Conservation (phyloP, 257 asterid species). For the Avicennia marina region DNA sequence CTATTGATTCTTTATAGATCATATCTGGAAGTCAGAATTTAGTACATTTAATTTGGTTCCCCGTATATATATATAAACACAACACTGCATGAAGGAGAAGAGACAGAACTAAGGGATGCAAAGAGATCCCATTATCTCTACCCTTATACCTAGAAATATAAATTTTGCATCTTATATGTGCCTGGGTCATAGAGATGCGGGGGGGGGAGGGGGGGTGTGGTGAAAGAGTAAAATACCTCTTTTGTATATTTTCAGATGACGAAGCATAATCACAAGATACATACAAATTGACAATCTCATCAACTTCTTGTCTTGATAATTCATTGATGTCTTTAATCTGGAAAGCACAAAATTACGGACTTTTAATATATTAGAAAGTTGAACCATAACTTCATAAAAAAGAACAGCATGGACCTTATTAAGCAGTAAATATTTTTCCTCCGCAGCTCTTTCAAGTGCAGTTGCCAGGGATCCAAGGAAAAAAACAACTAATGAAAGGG, state of each 20-base stretch:
- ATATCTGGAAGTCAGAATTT: too few species aligned
- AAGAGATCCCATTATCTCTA: too few species aligned
- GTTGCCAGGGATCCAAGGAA: conserved; percentile 60
- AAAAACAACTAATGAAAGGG: conserved; percentile 51
- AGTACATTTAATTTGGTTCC: too few species aligned
- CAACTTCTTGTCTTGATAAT: conserved; percentile 94
- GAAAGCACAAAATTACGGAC: conserved; percentile 7
- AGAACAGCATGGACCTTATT: conserved; percentile 51
- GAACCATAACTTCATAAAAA: conserved; percentile 1
- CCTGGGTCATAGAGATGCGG: background rate
- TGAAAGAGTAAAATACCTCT: conserved; percentile 42
- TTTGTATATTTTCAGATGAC: conserved; percentile 70
- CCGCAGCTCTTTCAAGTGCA: conserved; percentile 71
- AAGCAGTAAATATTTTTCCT: conserved; percentile 76
- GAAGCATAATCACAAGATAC: conserved; percentile 49
- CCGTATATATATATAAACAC: too few species aligned
- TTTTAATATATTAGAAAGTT: conserved; percentile 7
- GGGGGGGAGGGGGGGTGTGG: background rate
- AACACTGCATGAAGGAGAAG: too few species aligned
- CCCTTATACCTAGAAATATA: background rate
- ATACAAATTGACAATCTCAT: conserved; percentile 68
- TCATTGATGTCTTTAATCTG: conserved; percentile 94
- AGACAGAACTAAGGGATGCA: too few species aligned
- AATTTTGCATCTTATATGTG: background rate
- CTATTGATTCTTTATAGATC: too few species aligned